A percentile compares a stretch with the other conserved stretches of the same genome.
Evolutionary conservation across 2,329 filamentous ascomycete species (phyloP).

Genomic region (Xylariomycetidae sp.): DNA sequence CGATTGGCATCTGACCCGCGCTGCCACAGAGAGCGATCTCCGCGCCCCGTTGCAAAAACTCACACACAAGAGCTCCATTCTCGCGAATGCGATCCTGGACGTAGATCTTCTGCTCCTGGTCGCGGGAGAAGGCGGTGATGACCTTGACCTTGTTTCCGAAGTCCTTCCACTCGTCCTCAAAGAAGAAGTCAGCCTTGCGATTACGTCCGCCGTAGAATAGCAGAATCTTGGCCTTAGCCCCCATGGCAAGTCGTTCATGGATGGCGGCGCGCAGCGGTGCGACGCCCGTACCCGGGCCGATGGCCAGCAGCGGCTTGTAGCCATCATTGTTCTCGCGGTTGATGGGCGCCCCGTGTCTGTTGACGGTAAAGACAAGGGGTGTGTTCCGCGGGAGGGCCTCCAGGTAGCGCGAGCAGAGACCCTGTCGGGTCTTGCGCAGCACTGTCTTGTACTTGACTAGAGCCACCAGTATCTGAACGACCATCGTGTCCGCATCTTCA

Average conservation of each 20-base stretch:
- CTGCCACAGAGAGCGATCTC: slow-evolving; percentile 52
- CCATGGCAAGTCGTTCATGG: slow-evolving; percentile 55
- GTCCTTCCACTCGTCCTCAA: slow-evolving; percentile 64
- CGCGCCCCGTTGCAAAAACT: slow-evolving; percentile 32
- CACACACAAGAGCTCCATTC: slow-evolving; percentile 31
- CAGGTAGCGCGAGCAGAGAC: slow-evolving; percentile 86
- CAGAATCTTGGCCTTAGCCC: slow-evolving; percentile 27
- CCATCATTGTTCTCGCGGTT: slow-evolving; percentile 3
- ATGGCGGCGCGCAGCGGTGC: slow-evolving; percentile 78
- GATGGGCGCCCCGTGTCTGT: slow-evolving; percentile 31
- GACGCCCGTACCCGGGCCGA: slow-evolving; percentile 81
- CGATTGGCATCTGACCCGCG: slow-evolving; percentile 51
- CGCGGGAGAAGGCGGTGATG: slow-evolving; percentile 63
- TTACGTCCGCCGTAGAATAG: slow-evolving; percentile 87
- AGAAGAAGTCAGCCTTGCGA: slow-evolving; percentile 70
- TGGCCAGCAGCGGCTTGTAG: slow-evolving; percentile 62
- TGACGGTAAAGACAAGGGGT: slow-evolving; percentile 53
- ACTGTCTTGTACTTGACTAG: slow-evolving; percentile 90
- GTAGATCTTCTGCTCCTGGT: slow-evolving; percentile 52
- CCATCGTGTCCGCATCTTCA: slow-evolving; percentile 27
- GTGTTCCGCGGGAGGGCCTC: slow-evolving; percentile 55
- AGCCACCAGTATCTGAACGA: slow-evolving; percentile 71
- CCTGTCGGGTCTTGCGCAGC: slow-evolving; percentile 74
- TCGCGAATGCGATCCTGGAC: slow-evolving; percentile 49
- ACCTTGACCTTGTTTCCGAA: slow-evolving; percentile 48